Base-by-base conservation (phyloP, 2,329 filamentous ascomycete species). In the Annulohypoxylon truncatum region DNA sequence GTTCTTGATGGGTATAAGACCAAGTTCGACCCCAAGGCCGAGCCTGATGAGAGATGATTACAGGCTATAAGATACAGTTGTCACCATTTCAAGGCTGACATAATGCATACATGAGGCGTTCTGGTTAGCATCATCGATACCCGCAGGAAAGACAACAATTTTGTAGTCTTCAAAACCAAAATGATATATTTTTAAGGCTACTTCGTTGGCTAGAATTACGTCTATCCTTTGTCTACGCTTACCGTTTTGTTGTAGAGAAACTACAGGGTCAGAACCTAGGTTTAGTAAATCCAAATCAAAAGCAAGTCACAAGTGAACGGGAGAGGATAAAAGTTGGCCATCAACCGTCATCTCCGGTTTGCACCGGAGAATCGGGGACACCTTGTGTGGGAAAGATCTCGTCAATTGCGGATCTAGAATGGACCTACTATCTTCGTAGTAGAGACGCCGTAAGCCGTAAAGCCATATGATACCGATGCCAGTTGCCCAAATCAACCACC, bases 301-400 rank as follows among this genome's bases (percentile, higher is more conserved):
- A 26, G 29, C 61, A 61, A 66, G 48, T 75, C 72, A 75, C 73
- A 24, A 28, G 54, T 55, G 46, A 56, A 63, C 28, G 18, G 50
- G 54, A 28, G 55, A 63, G 40, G 64, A 56, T 61, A 65, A 66
- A 79, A 80, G 82, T 85, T 97, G 93, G 93, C 93, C 89, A 94
- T 97, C 93, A 93, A 97, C 93, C 93, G 79, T 96, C 89, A 87
- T 92, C 90, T 83, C 85, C 83, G 76, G 80, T 80, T 76, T 76
- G 61, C 77, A 78, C 78, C 77, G 75, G 82, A 88, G 90, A 93
- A 85, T 95, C 91, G 81, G 93, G 93, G 93, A 97, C 93, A 97
- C 93, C 93, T 94, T 86, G 84, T 85, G 84, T 82, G 82, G 81
- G 80, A 81, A 81, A 85, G 83, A 86, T 86, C 84, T 83, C 83